These are phyloP conservation scores for Boletus vinaceobasis DNA, from an alignment of 768 basidiomycete species.

Conservation along the genomic window DNA sequence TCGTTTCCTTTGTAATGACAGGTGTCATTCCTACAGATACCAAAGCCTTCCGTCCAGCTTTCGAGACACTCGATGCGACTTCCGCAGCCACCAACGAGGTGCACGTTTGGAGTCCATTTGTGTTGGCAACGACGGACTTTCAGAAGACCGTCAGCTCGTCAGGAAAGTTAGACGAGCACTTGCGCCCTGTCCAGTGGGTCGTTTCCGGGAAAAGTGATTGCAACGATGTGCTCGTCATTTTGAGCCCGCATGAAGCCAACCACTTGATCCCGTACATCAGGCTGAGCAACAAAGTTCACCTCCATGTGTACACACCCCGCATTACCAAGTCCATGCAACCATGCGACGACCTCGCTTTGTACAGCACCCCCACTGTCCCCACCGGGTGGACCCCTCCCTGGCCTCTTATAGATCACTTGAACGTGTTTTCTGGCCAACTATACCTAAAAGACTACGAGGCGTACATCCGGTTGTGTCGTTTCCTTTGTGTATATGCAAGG, in stretches of 20 bases:
- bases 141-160: slow-evolving; percentile 6
- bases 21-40: slow-evolving; percentile 26
- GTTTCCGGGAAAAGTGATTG: slow-evolving; percentile 7
- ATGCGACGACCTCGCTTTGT: slow-evolving; percentile 33
- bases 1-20: slow-evolving; percentile 23
- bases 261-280: slow-evolving; percentile 36
- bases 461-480: not conserved
- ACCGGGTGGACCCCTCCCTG: not conserved
- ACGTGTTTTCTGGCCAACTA: not conserved
- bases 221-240: slow-evolving; percentile 8
- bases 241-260: slow-evolving; percentile 44
- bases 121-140: slow-evolving; percentile 21
- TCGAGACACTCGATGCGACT: slow-evolving; percentile 9
- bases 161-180: slow-evolving; percentile 8
- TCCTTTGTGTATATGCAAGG: slow-evolving; percentile 6
- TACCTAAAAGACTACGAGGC: not conserved
- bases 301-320: slow-evolving; percentile 44
- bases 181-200: slow-evolving; percentile 32
- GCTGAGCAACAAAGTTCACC: slow-evolving; percentile 27
- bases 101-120: slow-evolving; percentile 16
- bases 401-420: slow-evolving; percentile 1
- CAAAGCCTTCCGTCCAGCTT: slow-evolving; percentile 18
- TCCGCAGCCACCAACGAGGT: slow-evolving; percentile 14
- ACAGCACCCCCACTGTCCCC: slow-evolving; percentile 3
- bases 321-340: slow-evolving; percentile 32